These are phyloP conservation scores for Debaryomyces tyrocola DNA, from an alignment of 805 yeast genomes.

Conservation along the genomic window DNA sequence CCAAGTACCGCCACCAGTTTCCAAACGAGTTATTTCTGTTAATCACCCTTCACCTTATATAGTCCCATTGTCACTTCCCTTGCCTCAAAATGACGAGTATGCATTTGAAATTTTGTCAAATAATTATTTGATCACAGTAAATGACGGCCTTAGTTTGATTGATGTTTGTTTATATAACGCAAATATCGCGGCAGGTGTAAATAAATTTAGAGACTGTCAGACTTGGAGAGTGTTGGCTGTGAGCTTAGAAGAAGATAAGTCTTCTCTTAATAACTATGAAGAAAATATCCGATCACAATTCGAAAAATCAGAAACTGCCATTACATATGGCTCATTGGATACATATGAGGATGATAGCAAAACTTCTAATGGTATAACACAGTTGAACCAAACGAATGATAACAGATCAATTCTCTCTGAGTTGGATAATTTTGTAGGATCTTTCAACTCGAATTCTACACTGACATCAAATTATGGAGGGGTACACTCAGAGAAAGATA, in stretches of 20 bases:
- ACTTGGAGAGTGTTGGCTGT: conserved; percentile 61
- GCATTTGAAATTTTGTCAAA: conserved; percentile 50
- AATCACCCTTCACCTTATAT: conserved; percentile 34
- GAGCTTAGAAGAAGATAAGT: conserved; percentile 35
- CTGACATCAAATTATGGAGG: conserved; percentile 40
- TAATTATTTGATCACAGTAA: conserved; percentile 47
- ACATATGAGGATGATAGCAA: conserved; percentile 15
- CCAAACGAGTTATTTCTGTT: conserved; percentile 7
- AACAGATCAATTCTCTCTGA: conserved; percentile 34
- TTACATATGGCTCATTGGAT: conserved; percentile 10
- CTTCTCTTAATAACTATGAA: neutral
- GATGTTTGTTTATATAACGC: conserved; percentile 63
- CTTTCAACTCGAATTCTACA: conserved; percentile 42
- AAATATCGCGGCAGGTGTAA: conserved; percentile 51
- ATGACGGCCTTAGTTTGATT: conserved; percentile 48
- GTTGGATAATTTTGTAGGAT: conserved; percentile 40
- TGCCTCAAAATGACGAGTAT: conserved; percentile 41
- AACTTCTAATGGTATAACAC: neutral
- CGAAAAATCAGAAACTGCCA: neutral
- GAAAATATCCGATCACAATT: neutral
- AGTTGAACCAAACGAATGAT: conserved; percentile 5
- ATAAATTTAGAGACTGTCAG: conserved; percentile 55
- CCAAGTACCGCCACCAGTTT: conserved; percentile 3
- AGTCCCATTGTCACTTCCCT: conserved; percentile 42
- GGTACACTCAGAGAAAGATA: neutral